Percentiles rank a stretch among this genome's conserved stretches.
These are phyloP conservation scores for Bipolaris bicolor DNA, from an alignment of 2,329 filamentous ascomycete species.

Conservation along the genomic window DNA sequence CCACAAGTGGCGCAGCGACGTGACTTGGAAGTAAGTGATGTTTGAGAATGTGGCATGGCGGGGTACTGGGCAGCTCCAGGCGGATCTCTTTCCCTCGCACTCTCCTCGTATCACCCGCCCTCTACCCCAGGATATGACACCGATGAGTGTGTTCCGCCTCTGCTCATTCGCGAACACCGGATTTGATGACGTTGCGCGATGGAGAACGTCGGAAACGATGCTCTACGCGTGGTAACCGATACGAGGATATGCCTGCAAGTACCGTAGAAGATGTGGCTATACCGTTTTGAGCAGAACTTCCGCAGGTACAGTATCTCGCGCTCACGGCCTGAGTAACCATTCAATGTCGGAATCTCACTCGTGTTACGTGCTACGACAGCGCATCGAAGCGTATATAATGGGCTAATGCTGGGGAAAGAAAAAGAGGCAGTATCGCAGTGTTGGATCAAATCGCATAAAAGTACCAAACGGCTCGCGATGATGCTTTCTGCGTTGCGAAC, in stretches of 20 bases:
- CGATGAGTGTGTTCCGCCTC: constrained; percentile 20
- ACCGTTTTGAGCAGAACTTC: constrained; percentile 27
- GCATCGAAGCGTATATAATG: constrained; percentile 29
- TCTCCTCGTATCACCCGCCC: background rate
- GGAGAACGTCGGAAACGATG: constrained; percentile 23
- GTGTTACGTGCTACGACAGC: constrained; percentile 2
- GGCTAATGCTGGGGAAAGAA: constrained; percentile 15
- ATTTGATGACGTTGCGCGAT: constrained; percentile 18
- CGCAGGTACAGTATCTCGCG: constrained; percentile 24
- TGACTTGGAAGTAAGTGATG: constrained; percentile 15
- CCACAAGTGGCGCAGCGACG: constrained; percentile 16
- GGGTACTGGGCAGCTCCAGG: constrained; percentile 24
- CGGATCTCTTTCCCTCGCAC: constrained; percentile 9
- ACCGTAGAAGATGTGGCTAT: constrained; percentile 17
- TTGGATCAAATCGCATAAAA: constrained; percentile 1
- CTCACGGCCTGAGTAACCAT: constrained; percentile 17
- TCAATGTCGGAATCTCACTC: constrained; percentile 26
- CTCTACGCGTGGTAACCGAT: constrained; percentile 18
- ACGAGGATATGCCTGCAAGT: constrained; percentile 7
- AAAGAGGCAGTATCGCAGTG: constrained; percentile 15
- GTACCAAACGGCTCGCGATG: constrained; percentile 12
- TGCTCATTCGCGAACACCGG: constrained; percentile 24
- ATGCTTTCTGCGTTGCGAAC: constrained; percentile 42
- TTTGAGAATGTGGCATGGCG: constrained; percentile 19
- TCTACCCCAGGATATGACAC: background rate